A percentile compares a stretch with the other conserved stretches of the same genome.
Evolutionary conservation across 768 basidiomycete species (phyloP).

Genomic region (Astraeus odoratus): DNA sequence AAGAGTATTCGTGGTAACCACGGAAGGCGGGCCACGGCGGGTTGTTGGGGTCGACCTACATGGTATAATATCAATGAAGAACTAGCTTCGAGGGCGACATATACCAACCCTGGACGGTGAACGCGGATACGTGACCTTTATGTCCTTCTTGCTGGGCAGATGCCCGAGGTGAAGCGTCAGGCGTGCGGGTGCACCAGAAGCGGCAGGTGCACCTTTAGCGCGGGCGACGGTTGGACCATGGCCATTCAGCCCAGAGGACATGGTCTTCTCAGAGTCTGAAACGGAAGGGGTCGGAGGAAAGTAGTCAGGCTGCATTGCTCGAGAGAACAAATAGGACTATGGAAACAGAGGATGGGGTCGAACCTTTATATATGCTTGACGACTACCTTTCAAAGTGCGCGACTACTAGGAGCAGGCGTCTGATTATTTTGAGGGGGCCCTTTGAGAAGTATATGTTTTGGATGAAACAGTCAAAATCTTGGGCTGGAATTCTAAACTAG

Average conservation of each 20-base stretch:
- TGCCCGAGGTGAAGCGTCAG: constrained; percentile 72
- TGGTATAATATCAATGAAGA: not conserved
- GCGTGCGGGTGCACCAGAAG: constrained; percentile 39
- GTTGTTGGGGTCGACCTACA: constrained; percentile 73
- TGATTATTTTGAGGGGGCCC: constrained; percentile 1
- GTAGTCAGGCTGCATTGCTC: constrained; percentile 17
- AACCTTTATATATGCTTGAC: constrained; percentile 7
- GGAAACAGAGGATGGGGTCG: constrained; percentile 4
- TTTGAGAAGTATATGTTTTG: constrained; percentile 23
- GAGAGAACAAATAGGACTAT: constrained; percentile 2
- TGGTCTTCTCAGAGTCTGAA: constrained; percentile 13
- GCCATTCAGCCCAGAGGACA: constrained; percentile 5
- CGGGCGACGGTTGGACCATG: not conserved
- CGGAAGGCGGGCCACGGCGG: constrained; percentile 79
- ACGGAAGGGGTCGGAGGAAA: constrained; percentile 29
- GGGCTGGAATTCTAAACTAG: constrained; percentile 17
- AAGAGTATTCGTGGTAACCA: constrained; percentile 76
- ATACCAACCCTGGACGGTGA: constrained; percentile 59
- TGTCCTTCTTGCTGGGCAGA: constrained; percentile 65
- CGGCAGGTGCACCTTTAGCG: constrained; percentile 9
- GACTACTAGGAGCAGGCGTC: not conserved
- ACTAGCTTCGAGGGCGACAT: constrained; percentile 1
- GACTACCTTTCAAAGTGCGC: constrained; percentile 5
- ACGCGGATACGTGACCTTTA: constrained; percentile 66
- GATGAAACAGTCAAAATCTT: constrained; percentile 11